Percentiles rank a stretch among this genome's conserved stretches.
These are phyloP conservation scores for Penicillium vulpinum DNA, from an alignment of 2,329 filamentous ascomycete species.

Conservation along the genomic window DNA sequence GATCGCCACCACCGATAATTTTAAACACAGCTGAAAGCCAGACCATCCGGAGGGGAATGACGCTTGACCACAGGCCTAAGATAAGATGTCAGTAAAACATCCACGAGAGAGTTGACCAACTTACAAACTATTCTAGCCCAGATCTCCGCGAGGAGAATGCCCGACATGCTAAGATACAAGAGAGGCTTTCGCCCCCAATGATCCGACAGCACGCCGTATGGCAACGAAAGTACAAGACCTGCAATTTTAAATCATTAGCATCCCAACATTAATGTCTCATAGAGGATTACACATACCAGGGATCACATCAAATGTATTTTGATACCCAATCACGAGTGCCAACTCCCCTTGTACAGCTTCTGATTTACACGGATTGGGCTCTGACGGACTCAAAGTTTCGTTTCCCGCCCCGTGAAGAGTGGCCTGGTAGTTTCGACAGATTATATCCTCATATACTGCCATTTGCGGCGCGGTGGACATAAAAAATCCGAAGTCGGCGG, in stretches of 20 bases:
- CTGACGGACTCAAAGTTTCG: neutral
- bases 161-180: conserved; percentile 22
- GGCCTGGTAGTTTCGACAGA: conserved; percentile 25
- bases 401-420: conserved; percentile 4
- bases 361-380: conserved; percentile 29
- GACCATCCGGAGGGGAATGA: conserved; percentile 29
- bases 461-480: conserved; percentile 27
- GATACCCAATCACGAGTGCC: conserved; percentile 32
- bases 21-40: conserved; percentile 28
- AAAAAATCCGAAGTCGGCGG: conserved; percentile 24
- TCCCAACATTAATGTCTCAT: neutral
- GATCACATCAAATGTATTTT: conserved; percentile 26
- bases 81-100: neutral
- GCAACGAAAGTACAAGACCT: conserved; percentile 32
- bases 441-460: conserved; percentile 30
- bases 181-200: conserved; percentile 31
- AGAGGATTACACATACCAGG: conserved; percentile 17
- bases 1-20: conserved; percentile 30
- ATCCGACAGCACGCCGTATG: conserved; percentile 33
- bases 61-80: conserved; percentile 19
- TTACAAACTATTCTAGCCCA: conserved; percentile 33
- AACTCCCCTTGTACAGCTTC: conserved; percentile 33
- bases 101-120: neutral
- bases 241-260: neutral
- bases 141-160: conserved; percentile 23